Evolutionary conservation across 2,329 filamentous ascomycete species (phyloP).

Genomic region (Fusarium illudens): DNA sequence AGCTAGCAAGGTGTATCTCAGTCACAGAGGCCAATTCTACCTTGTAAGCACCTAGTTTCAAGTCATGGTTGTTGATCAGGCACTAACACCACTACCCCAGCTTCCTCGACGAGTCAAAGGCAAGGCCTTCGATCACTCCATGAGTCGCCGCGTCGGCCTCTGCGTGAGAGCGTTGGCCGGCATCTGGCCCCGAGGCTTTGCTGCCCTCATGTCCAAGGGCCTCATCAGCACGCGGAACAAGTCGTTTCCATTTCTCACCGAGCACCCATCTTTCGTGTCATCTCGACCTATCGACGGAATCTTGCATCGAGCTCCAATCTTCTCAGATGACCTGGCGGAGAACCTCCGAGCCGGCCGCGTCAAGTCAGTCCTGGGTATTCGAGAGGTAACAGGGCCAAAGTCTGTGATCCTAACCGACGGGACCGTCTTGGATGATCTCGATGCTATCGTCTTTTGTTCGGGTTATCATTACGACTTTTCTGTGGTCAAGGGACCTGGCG

Average conservation of each 20-base stretch:
- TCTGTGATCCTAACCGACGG: conserved; percentile 44
- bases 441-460: conserved; percentile 46
- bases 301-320: conserved; percentile 40
- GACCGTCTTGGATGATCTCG: conserved; percentile 44
- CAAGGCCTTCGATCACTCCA: conserved; percentile 45
- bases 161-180: conserved; percentile 24
- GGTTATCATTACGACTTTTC: conserved; percentile 46
- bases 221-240: conserved; percentile 28
- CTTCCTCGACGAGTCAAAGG: conserved; percentile 45
- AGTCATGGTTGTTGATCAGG: no score
- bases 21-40: conserved; percentile 49
- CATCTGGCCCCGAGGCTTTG: conserved; percentile 17
- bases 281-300: conserved; percentile 27
- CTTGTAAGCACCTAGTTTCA: conserved; percentile 34
- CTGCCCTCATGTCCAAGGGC: conserved; percentile 29
- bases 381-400: conserved; percentile 42
- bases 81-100: conserved; percentile 13
- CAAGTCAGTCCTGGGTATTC: conserved; percentile 40
- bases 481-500: conserved; percentile 39
- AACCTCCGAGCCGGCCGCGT: conserved; percentile 42
- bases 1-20: conserved; percentile 52
- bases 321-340: conserved; percentile 42
- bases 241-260: conserved; percentile 30
- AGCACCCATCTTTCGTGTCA: conserved; percentile 20
- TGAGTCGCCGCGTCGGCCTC: conserved; percentile 44